phyloP scores from a whole-genome alignment of 352 stramenopile genomes.

The Phytophthora quininea region DNA sequence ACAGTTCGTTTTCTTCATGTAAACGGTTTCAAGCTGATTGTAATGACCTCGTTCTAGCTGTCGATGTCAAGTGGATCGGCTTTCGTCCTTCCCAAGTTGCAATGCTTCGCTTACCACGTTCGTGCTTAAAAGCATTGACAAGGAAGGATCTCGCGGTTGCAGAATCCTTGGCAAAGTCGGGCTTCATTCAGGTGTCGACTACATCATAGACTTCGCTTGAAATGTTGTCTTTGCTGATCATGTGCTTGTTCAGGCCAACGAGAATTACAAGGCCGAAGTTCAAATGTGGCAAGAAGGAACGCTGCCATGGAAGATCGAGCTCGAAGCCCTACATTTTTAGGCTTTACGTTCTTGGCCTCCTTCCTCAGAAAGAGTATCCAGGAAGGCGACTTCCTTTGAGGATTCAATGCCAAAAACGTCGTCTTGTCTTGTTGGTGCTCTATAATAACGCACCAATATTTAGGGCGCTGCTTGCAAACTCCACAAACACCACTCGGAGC shows the following conservation, averaged over 20 bases:
- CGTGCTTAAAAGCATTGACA: constrained; percentile 63
- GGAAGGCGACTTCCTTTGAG: constrained; percentile 45
- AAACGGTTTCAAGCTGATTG: no score
- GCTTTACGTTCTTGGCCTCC: constrained; percentile 71
- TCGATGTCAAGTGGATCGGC: constrained; percentile 92
- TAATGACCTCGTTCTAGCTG: constrained; percentile 34
- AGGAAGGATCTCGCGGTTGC: constrained; percentile 57
- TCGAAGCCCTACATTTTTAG: constrained; percentile 83
- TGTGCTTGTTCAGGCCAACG: constrained; percentile 46
- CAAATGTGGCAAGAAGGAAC: constrained; percentile 47
- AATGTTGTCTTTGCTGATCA: constrained; percentile 5
- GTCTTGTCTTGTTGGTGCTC: constrained; percentile 13
- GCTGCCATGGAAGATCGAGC: constrained; percentile 78
- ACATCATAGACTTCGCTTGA: no score
- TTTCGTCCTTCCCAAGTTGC: constrained; percentile 86
- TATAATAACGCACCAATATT: constrained; percentile 40
- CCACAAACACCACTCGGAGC: constrained; percentile 73
- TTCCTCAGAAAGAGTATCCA: constrained; percentile 64
- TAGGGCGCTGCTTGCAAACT: constrained; percentile 59
- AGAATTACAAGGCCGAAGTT: constrained; percentile 58
- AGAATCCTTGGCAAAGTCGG: constrained; percentile 45
- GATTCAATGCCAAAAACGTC: constrained; percentile 7
- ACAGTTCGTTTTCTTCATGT: constrained; percentile 35
- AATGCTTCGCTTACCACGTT: constrained; percentile 49
- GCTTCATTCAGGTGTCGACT: constrained; percentile 65